Evolutionary conservation across 2,329 filamentous ascomycete genomes (phyloP).

Genomic region (Pseudocercospora fijiensis): DNA sequence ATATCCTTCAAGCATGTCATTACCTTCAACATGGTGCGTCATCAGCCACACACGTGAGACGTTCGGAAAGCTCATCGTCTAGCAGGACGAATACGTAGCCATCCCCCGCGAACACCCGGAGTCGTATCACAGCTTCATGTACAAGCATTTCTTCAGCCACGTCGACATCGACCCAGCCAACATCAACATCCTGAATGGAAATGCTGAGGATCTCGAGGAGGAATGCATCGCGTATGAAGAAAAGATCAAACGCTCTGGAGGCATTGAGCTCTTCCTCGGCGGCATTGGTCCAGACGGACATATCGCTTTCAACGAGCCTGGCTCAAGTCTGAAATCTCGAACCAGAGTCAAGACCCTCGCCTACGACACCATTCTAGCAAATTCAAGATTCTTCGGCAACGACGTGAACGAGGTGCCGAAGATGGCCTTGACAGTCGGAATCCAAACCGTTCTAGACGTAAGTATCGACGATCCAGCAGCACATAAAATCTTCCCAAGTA

Average conservation of each 20-base stretch:
- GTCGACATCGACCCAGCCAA: conserved; percentile 79
- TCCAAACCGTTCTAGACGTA: conserved; percentile 75
- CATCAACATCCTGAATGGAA: conserved; percentile 81
- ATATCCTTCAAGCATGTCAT: conserved; percentile 86
- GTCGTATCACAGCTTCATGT: conserved; percentile 91
- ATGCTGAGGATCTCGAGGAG: conserved; percentile 69
- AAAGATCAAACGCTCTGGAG: conserved; percentile 70
- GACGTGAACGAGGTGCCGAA: conserved; percentile 72
- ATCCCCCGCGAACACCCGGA: conserved; percentile 79
- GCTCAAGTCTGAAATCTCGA: conserved; percentile 71
- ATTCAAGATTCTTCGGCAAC: conserved; percentile 78
- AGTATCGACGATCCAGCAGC: too few species aligned
- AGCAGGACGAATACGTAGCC: conserved; percentile 79
- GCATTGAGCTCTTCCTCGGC: conserved; percentile 82
- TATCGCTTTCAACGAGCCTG: conserved; percentile 88
- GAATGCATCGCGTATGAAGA: conserved; percentile 80
- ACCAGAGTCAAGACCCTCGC: conserved; percentile 84
- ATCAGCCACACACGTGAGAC: background rate
- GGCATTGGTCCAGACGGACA: conserved; percentile 85
- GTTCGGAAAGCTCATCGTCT: conserved; percentile 9
- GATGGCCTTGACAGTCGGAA: conserved; percentile 81
- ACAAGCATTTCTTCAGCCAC: conserved; percentile 84
- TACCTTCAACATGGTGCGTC: conserved; percentile 81
- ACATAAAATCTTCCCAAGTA: too few species aligned
- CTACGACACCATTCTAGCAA: conserved; percentile 82